Evolutionary conservation across 495 filamentous ascomycete genomes (phyloP).

Genomic region (Apiosordaria backusii): DNA sequence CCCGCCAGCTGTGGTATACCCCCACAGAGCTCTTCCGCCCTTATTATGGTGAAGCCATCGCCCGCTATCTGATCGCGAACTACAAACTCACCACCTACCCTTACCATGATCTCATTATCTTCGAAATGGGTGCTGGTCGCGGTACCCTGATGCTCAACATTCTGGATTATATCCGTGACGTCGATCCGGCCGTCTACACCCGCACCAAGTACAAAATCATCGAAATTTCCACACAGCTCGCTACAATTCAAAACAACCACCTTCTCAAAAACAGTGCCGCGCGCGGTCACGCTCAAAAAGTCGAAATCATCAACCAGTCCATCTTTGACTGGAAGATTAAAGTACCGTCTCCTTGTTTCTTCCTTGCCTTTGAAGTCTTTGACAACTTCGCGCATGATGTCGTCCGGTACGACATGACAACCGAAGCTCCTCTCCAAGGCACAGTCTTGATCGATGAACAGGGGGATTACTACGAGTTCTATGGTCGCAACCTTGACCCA

Average conservation of each 20-base stretch:
- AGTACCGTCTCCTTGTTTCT: conserved; percentile 89
- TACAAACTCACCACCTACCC: conserved; percentile 93
- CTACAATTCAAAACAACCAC: conserved; percentile 69
- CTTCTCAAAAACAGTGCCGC: conserved; percentile 59
- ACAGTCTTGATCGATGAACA: conserved; percentile 75
- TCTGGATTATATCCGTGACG: conserved; percentile 89
- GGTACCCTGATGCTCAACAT: conserved; percentile 98
- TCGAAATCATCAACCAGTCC: conserved; percentile 90
- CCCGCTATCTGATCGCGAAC: conserved; percentile 88
- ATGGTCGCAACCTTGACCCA: conserved; percentile 73
- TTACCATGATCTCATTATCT: conserved; percentile 95
- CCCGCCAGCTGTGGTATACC: conserved; percentile 96
- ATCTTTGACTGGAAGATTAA: conserved; percentile 91
- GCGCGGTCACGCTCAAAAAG: conserved; percentile 73
- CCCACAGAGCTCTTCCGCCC: conserved; percentile 95
- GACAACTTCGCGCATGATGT: conserved; percentile 97
- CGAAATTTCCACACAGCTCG: conserved; percentile 82
- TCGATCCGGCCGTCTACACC: conserved; percentile 86
- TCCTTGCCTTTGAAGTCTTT: conserved; percentile 97
- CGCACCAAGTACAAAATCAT: conserved; percentile 94
- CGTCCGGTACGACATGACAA: conserved; percentile 77
- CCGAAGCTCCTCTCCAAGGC: conserved; percentile 76
- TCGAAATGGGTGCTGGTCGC: conserved; percentile 97
- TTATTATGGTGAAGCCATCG: conserved; percentile 95
- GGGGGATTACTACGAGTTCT: conserved; percentile 96